Evolutionary conservation across 805 yeast species (phyloP), one percentile per base, ranked within the genome.

Genomic region (Cyberlindnera samutprakarnensis): DNA sequence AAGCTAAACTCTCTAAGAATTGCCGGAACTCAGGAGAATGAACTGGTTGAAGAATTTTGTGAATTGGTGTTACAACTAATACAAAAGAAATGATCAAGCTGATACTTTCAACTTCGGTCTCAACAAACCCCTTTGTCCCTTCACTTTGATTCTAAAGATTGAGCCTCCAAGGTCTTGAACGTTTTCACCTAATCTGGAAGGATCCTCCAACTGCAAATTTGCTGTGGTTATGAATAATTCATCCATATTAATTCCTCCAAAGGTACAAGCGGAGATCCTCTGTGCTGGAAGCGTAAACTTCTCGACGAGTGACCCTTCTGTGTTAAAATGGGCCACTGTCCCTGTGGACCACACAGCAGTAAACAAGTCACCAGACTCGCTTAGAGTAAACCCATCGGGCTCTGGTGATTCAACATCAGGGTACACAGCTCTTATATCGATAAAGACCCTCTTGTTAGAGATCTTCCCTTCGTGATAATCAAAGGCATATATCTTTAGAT

Each of bases 361-460:
- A 57, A 70, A 81, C 24, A 87, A 49, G 3, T 56, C 42, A 7
- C 75, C 81, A 15, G 53, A 52, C 4, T 46, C 56, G 25, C 81
- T 73, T 41, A 81, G 57, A 17, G 77, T 62, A 42, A 81, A 66
- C 14, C 96, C 96, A 54, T 87, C 96, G 0, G 95, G 95, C 43
- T 76, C 92, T 7, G 78, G 72, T 5, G 57, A 49, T 14, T 47
- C 54, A 31, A 44, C 42, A 0, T 43, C 47, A 7, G 51, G 47
- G 21, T 36, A 46, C 13, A 22, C 20, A 28, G 57, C 36, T 47
- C 29, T 54, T 18, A 65, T 45, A 12, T 63, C 56, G 31, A 75
- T 57, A 39, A 64, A 64, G 15, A 52, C 51, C n/a, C 46, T 37
- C 35, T 58, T 59, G 31, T 68, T 65, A 18, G 58, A 41, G 23